phyloP scores from a whole-genome alignment of 1,284 basidiomycete species.

The Melampsora americana region DNA sequence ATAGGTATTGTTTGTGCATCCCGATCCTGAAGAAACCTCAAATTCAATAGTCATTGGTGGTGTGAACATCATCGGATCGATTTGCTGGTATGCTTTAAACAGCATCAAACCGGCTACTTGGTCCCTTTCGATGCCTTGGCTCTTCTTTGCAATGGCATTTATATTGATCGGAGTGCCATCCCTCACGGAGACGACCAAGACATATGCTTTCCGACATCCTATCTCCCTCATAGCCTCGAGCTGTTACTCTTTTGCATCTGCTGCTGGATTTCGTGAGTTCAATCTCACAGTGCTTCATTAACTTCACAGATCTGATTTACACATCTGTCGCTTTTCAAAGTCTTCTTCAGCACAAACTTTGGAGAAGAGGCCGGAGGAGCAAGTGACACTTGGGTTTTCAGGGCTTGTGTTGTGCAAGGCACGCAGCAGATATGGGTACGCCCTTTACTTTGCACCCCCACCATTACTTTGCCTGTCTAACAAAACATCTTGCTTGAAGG shows the following conservation, averaged over 20 bases:
- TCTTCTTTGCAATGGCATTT: constrained; percentile 83
- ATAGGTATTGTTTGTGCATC: no score
- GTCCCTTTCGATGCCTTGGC: constrained; percentile 77
- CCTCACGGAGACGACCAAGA: constrained; percentile 57
- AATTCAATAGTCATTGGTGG: constrained; percentile 63
- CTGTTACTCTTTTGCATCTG: constrained; percentile 81
- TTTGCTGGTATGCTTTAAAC: constrained; percentile 86
- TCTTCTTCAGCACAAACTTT: constrained; percentile 90
- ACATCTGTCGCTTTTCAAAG: background rate
- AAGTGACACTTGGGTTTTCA: constrained; percentile 82
- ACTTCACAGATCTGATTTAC: background rate
- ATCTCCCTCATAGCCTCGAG: constrained; percentile 72
- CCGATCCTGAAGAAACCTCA: no score
- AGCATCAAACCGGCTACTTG: constrained; percentile 80
- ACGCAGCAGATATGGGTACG: constrained; percentile 44
- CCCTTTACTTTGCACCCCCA: background rate
- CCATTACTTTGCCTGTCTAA: background rate
- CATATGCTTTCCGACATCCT: constrained; percentile 58
- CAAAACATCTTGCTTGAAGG: constrained; percentile 60
- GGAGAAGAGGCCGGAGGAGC: constrained; percentile 91
- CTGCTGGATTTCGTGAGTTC: constrained; percentile 67
- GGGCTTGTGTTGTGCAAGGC: constrained; percentile 81
- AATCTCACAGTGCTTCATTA: background rate
- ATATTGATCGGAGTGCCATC: constrained; percentile 83
- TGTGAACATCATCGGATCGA: constrained; percentile 76